Base-by-base conservation (phyloP, 2,329 filamentous ascomycete genomes). In the Epicoccum sorghinum region DNA sequence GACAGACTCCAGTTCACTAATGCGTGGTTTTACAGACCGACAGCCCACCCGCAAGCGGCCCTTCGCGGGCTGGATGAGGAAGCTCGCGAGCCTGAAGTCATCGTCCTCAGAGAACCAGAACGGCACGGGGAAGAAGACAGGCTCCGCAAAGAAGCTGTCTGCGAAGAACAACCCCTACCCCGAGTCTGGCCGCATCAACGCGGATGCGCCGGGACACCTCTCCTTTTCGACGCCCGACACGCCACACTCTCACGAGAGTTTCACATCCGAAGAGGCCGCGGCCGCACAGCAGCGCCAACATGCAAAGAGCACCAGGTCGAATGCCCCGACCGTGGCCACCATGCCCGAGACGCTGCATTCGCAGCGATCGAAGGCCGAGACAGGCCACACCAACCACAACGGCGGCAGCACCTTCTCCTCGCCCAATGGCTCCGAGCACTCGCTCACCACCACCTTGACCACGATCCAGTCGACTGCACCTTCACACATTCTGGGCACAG, bases 31-130 rank as follows among this genome's bases (percentile, higher is more conserved):
- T 36, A 55, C 37, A 55, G 52, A 55, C 46, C 76, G 59, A 65
- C 76, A 92, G 89, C 92, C 74, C 85, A 86, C 63, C 82, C 89
- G 91, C 62, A 88, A 92, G 66, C 87, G 90, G 60, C 93, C 93
- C 23, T 98, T 98, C 72, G 86, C 93, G 41, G 90, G 88, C 64
- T 96, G 93, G 89, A 91, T 99, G 81, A 96, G 93, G 82, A 93
- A 93, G 70, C 85, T 98, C 52, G 88, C 92, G 58, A 93, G 89
- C 73, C 88, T 96, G 77, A 97, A 96, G 75, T 87, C 87, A 4
- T 89, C 87, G 2, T 89, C 87, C 29, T 85, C 83, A 59, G 82
- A 86, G 56, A 75, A 80, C 13, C 69, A 75, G 48, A 72, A 72
- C 58, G 67, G 58, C 59, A 70, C 62, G 55, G 70, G 65, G 43